Base-by-base conservation (phyloP, 345 rosid genomes). In the Dovyalis caffra region DNA sequence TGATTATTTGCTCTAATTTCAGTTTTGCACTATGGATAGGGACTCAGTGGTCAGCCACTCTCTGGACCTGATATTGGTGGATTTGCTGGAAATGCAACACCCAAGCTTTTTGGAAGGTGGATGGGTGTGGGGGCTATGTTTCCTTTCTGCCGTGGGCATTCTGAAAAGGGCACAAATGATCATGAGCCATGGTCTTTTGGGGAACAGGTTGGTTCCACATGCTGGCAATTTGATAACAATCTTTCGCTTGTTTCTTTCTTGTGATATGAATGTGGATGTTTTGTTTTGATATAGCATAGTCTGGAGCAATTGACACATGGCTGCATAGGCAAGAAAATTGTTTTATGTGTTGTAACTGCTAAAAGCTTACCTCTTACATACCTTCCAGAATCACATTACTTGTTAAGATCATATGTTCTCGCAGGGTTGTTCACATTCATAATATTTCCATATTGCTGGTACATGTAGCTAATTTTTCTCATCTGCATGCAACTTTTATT, bases 171-270 rank as follows among this genome's bases (percentile, higher is more conserved):
- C 69, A 89, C 97, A 43, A 79, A 34, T 79, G 90, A 92, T 66
- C 97, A 94, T 71, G 98, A 94, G 75, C 98, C 98, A 38, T 94
- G 98, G 98, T 92, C 97, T 26, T 94, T 94, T 18, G 98, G 98
- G 61, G 88, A 88, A 87, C 95, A 94, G 98, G 98, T 90, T 79
- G 77, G 85, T 77, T 62, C 73, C 68, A 3, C 64, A 43, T 34
- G 12, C 23, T n/a, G 37, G 38, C n/a, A 75, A 45, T 73, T 72
- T 43, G n/a, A 58, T 32, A 63, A n/a, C n/a, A n/a, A n/a, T 18
- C 5, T 12, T 23, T 18, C 26, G 14, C 51, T 31, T 65, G 29
- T 32, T 16, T 37, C 26, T 56, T 57, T 1, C 62, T 12, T 45
- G 45, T 31, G 23, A 31, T 47, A 16, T 43, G 61, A 7, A 40